A percentile compares a stretch with the other conserved stretches of the same genome.
Evolutionary conservation across 768 basidiomycete genomes (phyloP).

Genomic region (Boletus pseudopeckii): DNA sequence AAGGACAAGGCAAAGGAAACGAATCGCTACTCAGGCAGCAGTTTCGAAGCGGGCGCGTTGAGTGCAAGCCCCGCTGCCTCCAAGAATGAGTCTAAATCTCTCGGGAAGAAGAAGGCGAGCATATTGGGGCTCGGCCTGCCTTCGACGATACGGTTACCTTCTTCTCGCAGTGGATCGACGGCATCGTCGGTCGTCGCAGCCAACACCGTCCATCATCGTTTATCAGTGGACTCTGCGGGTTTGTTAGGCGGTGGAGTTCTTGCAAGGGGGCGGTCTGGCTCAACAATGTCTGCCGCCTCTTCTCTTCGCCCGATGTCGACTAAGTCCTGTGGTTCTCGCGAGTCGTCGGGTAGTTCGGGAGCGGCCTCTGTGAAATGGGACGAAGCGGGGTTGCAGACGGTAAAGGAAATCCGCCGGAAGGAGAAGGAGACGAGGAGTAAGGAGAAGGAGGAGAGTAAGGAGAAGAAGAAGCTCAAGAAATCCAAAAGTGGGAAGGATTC

Average conservation of each 20-base stretch:
- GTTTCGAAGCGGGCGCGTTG: conserved; percentile 65
- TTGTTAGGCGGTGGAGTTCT: conserved; percentile 31
- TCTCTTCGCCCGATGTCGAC: conserved; percentile 49
- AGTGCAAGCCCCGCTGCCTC: conserved; percentile 34
- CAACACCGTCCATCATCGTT: conserved; percentile 11
- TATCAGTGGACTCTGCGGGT: conserved; percentile 33
- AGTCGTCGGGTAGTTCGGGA: conserved; percentile 41
- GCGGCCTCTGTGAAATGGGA: conserved; percentile 49
- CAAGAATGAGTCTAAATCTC: conserved; percentile 30
- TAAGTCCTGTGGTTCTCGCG: conserved; percentile 38
- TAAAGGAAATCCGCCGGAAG: conserved; percentile 44
- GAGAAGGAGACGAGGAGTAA: conserved; percentile 36
- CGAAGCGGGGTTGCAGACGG: conserved; percentile 46
- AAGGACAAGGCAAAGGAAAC: conserved; percentile 37
- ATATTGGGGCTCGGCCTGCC: conserved; percentile 63
- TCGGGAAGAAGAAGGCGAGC: conserved; percentile 56
- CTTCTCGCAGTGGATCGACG: conserved; percentile 33
- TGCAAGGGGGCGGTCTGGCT: conserved; percentile 35
- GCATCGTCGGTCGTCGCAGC: conserved; percentile 32
- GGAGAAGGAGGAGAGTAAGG: conserved; percentile 27
- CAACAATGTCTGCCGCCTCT: conserved; percentile 38
- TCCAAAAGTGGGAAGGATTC: conserved; percentile 31
- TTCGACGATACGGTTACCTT: conserved; percentile 48
- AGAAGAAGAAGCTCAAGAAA: conserved; percentile 33
- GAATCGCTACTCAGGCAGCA: conserved; percentile 51